These are phyloP conservation scores for Fomitopsis pinicola DNA, from an alignment of 1,284 basidiomycete genomes.

Conservation along the genomic window DNA sequence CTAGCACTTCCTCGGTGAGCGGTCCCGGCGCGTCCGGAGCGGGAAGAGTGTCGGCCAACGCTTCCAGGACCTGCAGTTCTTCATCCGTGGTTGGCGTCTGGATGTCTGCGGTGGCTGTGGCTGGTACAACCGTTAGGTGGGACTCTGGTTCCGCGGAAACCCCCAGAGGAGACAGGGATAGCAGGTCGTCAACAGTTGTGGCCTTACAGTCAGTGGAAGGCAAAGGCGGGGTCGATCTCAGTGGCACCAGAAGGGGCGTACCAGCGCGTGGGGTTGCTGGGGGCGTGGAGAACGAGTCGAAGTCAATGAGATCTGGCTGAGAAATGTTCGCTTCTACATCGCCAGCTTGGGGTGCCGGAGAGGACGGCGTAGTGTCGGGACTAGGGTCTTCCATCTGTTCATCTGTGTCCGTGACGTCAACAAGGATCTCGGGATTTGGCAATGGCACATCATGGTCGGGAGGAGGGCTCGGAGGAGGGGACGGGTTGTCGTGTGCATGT, in stretches of 20 bases:
- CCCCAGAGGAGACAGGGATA: constrained; percentile 32
- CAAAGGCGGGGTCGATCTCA: background rate
- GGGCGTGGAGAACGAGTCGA: constrained; percentile 34
- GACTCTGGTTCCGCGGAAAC: constrained; percentile 4
- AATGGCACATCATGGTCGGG: background rate
- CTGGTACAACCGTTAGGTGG: background rate
- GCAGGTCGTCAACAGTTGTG: constrained; percentile 36
- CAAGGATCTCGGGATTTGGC: background rate
- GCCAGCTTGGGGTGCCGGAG: background rate
- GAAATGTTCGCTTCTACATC: constrained; percentile 7
- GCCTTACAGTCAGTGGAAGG: background rate
- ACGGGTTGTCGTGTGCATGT: constrained; percentile 68
- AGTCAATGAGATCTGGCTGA: constrained; percentile 35
- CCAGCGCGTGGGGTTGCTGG: constrained; percentile 8
- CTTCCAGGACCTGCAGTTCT: constrained; percentile 16
- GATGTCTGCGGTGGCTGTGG: background rate
- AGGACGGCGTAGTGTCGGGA: background rate
- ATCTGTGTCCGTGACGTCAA: background rate
- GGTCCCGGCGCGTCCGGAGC: background rate
- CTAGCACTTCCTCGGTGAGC: background rate
- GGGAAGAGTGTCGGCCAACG: constrained; percentile 6
- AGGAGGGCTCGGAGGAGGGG: constrained; percentile 53
- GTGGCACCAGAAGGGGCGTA: background rate
- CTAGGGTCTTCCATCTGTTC: background rate
- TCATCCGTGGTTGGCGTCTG: constrained; percentile 13